Base-by-base conservation (phyloP, 2,329 filamentous ascomycete species). In the Rutstroemia sydowiana region DNA sequence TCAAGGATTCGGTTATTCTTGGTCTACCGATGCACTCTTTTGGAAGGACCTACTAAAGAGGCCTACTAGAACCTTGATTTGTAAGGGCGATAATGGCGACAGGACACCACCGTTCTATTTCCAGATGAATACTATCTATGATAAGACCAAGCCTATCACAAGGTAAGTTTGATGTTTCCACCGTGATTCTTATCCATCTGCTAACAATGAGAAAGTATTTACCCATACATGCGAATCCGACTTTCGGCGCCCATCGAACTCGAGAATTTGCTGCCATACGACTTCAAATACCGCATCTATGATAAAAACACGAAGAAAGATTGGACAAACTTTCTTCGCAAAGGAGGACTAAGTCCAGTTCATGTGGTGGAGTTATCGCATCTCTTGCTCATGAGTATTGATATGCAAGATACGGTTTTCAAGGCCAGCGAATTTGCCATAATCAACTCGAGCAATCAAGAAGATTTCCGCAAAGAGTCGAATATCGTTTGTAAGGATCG, bases 231-330 rank as follows among this genome's bases (percentile, higher is more conserved):
- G 93, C 84, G 83, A 54, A 77, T 98, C 58, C 88, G 91, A 59
- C 78, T 98, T 2, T 95, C 89, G 21, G 92, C 93, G 0, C 93
- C 95, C 0, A 82, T 98, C 13, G 92, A 95, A 45, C 78, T 98
- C 4, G 92, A 98, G 68, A 98, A 98, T 59, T 73, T 98, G 40
- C 72, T 98, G 34, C 93, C 93, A 0, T 97, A 93, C 65, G 93
- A 98, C 69, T 98, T 98, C 81, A 97, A 98, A 70, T 98, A 98
- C 68, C 84, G 92, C 51, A 97, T 98, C 51, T 98, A 97, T 65
- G 93, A 98, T 73, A 96, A 95, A 73, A 95, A 95, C 68, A 96
- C 91, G 0, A 95, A 92, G 75, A 95, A 95, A 67, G 93, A 98
- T 67, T 98, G 93, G 93, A 95, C 89, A 4, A 98, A 98, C 68